These are phyloP conservation scores for Ascochyta clinopodiicola DNA, from an alignment of 2,329 filamentous ascomycete species.

Conservation along the genomic window DNA sequence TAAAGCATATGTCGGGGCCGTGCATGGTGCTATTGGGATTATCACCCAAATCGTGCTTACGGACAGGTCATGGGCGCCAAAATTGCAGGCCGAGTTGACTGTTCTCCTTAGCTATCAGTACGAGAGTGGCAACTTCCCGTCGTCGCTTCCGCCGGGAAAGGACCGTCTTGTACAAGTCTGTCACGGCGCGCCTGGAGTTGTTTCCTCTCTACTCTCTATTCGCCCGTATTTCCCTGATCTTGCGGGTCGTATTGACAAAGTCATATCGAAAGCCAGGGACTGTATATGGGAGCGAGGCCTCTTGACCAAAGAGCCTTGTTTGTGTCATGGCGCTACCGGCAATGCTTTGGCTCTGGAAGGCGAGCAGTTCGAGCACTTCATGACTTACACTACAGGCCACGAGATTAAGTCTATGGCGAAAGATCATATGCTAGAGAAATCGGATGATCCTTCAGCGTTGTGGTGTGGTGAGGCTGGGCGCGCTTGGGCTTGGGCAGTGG, in stretches of 20 bases:
- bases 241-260: slow-evolving; percentile 59
- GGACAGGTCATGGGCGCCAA: slow-evolving; percentile 60
- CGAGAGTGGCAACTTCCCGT: slow-evolving; percentile 69
- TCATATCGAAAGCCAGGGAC: slow-evolving; percentile 59
- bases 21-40: slow-evolving; percentile 73
- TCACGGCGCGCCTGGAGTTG: slow-evolving; percentile 70
- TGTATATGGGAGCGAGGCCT: slow-evolving; percentile 65
- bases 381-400: slow-evolving; percentile 63
- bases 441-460: slow-evolving; percentile 57
- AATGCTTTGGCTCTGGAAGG: slow-evolving; percentile 65
- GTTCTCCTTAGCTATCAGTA: slow-evolving; percentile 66
- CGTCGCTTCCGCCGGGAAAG: slow-evolving; percentile 58
- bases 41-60: slow-evolving; percentile 72
- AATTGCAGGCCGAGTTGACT: slow-evolving; percentile 61
- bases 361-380: slow-evolving; percentile 62
- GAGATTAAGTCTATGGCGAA: slow-evolving; percentile 62
- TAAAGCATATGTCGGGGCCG: slow-evolving; percentile 69
- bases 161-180: slow-evolving; percentile 68
- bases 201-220: slow-evolving; percentile 65
- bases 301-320: slow-evolving; percentile 68
- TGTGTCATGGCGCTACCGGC: slow-evolving; percentile 71
- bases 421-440: slow-evolving; percentile 60
- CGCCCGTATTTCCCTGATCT: slow-evolving; percentile 63
- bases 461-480: slow-evolving; percentile 59
- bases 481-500: slow-evolving; percentile 57